These are phyloP conservation scores for Oryza australiensis DNA, from an alignment of 176 grass and related monocot species.

Conservation along the genomic window DNA sequence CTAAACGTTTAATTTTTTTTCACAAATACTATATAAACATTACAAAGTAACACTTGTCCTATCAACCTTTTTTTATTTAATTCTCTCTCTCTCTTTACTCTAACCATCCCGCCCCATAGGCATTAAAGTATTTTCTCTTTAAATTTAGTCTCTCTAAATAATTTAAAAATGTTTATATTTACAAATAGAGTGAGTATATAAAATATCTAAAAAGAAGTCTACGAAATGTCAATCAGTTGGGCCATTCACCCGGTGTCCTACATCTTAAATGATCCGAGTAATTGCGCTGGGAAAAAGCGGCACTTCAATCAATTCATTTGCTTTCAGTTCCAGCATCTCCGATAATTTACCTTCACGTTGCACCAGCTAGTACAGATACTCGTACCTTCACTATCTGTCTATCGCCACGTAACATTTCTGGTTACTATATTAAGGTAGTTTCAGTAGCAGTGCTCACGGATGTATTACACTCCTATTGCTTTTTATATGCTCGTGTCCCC, in stretches of 20 bases:
- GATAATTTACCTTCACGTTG: background rate
- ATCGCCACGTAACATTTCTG: constrained; percentile 3
- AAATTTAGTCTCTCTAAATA: too few relatives aligned
- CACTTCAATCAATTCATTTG: background rate
- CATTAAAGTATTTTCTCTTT: too few relatives aligned
- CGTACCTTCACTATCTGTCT: constrained; percentile 6
- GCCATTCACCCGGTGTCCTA: background rate
- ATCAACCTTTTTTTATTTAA: too few relatives aligned
- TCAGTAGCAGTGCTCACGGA: background rate
- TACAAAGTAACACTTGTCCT: too few relatives aligned
- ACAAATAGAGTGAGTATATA: too few relatives aligned
- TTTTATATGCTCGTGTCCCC: background rate
- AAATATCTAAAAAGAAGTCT: background rate
- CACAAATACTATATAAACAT: too few relatives aligned
- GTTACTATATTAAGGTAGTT: background rate
- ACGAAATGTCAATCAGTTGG: background rate
- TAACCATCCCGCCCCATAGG: too few relatives aligned
- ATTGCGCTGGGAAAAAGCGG: background rate
- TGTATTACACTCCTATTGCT: background rate
- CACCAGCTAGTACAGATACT: background rate
- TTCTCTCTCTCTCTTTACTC: too few relatives aligned
- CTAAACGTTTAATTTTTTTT: too few relatives aligned
- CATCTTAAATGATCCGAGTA: background rate
- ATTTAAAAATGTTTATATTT: too few relatives aligned
- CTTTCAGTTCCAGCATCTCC: constrained; percentile 26